Percentiles rank a stretch among this genome's conserved stretches.
phyloP scores from a whole-genome alignment of 2,329 filamentous ascomycete genomes.

The Nannizziopsis barbatae region DNA sequence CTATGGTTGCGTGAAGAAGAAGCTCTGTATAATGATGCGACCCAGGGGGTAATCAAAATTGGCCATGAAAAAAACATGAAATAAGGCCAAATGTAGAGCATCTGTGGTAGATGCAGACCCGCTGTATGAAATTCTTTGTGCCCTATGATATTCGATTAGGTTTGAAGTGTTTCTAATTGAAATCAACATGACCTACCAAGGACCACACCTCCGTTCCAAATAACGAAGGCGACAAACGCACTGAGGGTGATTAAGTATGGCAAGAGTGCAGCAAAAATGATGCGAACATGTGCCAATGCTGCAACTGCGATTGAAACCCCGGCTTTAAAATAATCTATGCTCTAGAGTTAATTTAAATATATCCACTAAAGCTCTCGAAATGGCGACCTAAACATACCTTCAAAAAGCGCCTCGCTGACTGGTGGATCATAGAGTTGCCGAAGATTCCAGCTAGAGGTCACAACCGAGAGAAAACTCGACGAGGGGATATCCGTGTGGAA shows the following conservation, averaged over 20 bases:
- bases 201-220: slow-evolving; percentile 85
- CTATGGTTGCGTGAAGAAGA: background rate
- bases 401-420: slow-evolving; percentile 38
- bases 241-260: slow-evolving; percentile 52
- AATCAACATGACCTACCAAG: slow-evolving; percentile 57
- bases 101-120: slow-evolving; percentile 76
- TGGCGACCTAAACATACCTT: slow-evolving; percentile 30
- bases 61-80: slow-evolving; percentile 83
- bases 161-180: no score
- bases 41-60: slow-evolving; percentile 50
- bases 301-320: slow-evolving; percentile 54
- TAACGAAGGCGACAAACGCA: slow-evolving; percentile 62
- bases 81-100: slow-evolving; percentile 92
- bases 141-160: slow-evolving; percentile 41
- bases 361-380: background rate
- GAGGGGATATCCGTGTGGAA: slow-evolving; percentile 22
- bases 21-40: slow-evolving; percentile 24
- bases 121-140: slow-evolving; percentile 93
- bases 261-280: slow-evolving; percentile 30
- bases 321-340: slow-evolving; percentile 39
- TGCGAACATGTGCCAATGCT: slow-evolving; percentile 35
- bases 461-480: slow-evolving; percentile 22
- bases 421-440: slow-evolving; percentile 41
- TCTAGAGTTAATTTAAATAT: background rate
- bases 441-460: slow-evolving; percentile 26